Evolutionary conservation across 192 early-diverging fungal genomes (phyloP), one percentile per base, ranked within the genome.

Genomic region (Chytriomyces sp.): DNA sequence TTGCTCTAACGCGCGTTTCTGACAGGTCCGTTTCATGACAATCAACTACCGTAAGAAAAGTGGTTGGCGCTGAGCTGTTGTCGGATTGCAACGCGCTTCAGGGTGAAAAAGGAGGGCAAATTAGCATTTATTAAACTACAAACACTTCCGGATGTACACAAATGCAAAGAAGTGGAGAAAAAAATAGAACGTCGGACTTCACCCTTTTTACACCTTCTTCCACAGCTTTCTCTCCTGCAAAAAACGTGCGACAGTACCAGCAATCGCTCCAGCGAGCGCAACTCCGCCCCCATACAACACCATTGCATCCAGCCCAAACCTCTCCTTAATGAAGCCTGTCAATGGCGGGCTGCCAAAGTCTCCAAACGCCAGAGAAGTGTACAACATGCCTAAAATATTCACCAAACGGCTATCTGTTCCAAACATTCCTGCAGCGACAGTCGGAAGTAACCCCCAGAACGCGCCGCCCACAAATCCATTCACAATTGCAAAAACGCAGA

Each of bases 401-500:
- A 58, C 31, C 37, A 72, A 38, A 33, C 58, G 25, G 4, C 32
- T 19, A 10, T 63, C 60, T 8, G 36, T 28, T 26, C 70, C 70
- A 63, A 72, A 72, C 17, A 72, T 37, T 7, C 40, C 28, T 3
- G 70, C 70, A 41, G 49, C 34, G 19, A 72, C 70, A 17, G 49
- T 41, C 14, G 80, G 80, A 12, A 82, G 44, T 6, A 86, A 67
- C 1, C 80, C 76, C 33, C 78, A 72, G 56, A 79, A 80, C 3
- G 85, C 85, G 6, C 84, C 84, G 39, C 40, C 60, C 52, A 80
- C 78, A 38, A 72, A 61, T 3, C 85, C 85, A 58, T 77, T 85
- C 32, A 82, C 17, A 25, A 82, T 54, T 2, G 71, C 62, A 53
- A 86, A 82, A 52, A 72, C 22, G n/a, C 77, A 31, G 17, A 82